These are phyloP conservation scores for Microdochium trichocladiopsis DNA, from an alignment of 2,329 filamentous ascomycete genomes.

Conservation along the genomic window DNA sequence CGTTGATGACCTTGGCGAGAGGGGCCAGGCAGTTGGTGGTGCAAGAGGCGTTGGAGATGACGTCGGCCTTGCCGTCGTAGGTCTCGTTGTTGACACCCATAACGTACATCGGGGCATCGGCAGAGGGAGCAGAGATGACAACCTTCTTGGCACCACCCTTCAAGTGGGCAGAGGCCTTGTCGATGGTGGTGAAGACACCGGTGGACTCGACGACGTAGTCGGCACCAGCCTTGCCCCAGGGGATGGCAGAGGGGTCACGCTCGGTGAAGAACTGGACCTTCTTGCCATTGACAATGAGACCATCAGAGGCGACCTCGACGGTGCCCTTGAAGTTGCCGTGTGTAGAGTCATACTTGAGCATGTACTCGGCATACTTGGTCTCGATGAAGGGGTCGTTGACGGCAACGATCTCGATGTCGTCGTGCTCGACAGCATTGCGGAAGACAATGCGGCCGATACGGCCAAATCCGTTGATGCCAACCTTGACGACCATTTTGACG, in stretches of 20 bases:
- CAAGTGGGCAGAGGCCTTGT: slow-evolving; percentile 92
- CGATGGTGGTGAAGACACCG: slow-evolving; percentile 97
- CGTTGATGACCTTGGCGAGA: slow-evolving; percentile 98
- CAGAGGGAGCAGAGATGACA: slow-evolving; percentile 84
- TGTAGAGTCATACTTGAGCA: slow-evolving; percentile 98
- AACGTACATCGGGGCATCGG: slow-evolving; percentile 99
- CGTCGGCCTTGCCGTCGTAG: slow-evolving; percentile 84
- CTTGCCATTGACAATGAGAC: slow-evolving; percentile 90
- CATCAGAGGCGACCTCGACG: slow-evolving; percentile 62
- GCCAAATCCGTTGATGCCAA: slow-evolving; percentile 99
- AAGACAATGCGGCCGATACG: slow-evolving; percentile 99
- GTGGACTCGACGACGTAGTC: slow-evolving; percentile 97
- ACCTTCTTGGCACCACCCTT: slow-evolving; percentile 98
- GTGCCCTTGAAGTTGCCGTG: slow-evolving; percentile 96
- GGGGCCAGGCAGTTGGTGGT: slow-evolving; percentile 99
- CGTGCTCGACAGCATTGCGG: slow-evolving; percentile 91
- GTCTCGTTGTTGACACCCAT: slow-evolving; percentile 96
- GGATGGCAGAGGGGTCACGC: slow-evolving; percentile 83
- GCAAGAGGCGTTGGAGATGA: slow-evolving; percentile 99
- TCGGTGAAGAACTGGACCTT: slow-evolving; percentile 90
- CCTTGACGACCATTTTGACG: slow-evolving; percentile 57
- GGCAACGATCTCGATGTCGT: slow-evolving; percentile 85
- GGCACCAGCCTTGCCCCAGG: slow-evolving; percentile 81
- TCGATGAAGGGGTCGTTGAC: slow-evolving; percentile 99
- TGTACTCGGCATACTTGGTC: slow-evolving; percentile 95